Conservation (phyloP, 2,329 filamentous ascomycete species). For the Arachnomyces sp. region DNA sequence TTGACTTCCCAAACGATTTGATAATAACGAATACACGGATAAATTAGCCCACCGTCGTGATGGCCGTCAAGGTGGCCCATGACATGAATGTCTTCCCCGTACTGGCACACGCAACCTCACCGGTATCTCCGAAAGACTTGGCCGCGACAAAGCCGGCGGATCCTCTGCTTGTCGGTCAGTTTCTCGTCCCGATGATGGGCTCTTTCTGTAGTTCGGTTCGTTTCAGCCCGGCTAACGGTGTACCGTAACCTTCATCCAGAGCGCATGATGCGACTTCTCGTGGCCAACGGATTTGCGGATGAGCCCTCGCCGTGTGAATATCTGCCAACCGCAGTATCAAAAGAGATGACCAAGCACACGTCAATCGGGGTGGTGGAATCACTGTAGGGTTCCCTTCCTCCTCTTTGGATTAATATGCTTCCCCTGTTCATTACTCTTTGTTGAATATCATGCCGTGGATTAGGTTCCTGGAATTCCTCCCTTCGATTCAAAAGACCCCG, state of each 20-base stretch:
- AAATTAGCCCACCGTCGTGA: conserved; percentile 12
- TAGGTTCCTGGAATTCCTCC: conserved; percentile 17
- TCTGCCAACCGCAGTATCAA: conserved; percentile 11
- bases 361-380: conserved; percentile 14
- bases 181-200: background rate
- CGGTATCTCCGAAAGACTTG: conserved; percentile 12
- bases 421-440: too few species aligned
- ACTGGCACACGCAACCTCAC: conserved; percentile 10
- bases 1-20: too few species aligned
- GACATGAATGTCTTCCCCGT: conserved; percentile 15
- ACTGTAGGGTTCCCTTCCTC: conserved; percentile 9
- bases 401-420: too few species aligned
- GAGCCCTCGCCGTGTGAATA: conserved; percentile 13
- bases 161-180: conserved; percentile 17
- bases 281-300: conserved; percentile 12
- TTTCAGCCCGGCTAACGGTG: background rate
- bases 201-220: background rate
- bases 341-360: conserved; percentile 13
- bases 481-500: conserved; percentile 14
- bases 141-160: conserved; percentile 16
- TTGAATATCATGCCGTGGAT: background rate
- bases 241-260: conserved; percentile 12
- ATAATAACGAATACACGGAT: too few species aligned
- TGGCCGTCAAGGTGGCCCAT: conserved; percentile 16
- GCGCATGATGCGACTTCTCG: conserved; percentile 17